Evolutionary conservation across 2,329 filamentous ascomycete genomes (phyloP).

Genomic region (Alternaria triticina): DNA sequence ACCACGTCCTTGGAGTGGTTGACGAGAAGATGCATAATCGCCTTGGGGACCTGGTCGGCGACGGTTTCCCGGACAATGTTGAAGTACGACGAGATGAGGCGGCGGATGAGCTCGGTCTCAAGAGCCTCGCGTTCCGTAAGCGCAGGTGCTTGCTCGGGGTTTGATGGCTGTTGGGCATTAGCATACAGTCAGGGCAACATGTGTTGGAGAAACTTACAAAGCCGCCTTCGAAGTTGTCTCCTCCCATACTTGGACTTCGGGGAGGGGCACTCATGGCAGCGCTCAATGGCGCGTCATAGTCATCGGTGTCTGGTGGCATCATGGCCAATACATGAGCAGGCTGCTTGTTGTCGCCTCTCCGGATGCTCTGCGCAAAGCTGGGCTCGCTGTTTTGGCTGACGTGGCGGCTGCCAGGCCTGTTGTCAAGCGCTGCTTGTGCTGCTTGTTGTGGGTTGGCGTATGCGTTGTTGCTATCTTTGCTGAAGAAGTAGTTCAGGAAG

Average conservation of each 20-base stretch:
- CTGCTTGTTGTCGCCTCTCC: slow-evolving; percentile 68
- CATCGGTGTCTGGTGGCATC: slow-evolving; percentile 50
- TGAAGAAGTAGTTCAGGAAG: slow-evolving; percentile 98
- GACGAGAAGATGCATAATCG: slow-evolving; percentile 97
- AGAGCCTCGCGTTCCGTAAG: slow-evolving; percentile 95
- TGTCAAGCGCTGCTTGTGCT: slow-evolving; percentile 48
- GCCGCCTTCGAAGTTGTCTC: slow-evolving; percentile 55
- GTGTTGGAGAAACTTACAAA: slow-evolving; percentile 60
- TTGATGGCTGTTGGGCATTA: slow-evolving; percentile 43
- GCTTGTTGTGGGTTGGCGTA: slow-evolving; percentile 48
- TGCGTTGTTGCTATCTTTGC: slow-evolving; percentile 77
- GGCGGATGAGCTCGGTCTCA: slow-evolving; percentile 96
- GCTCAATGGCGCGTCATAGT: slow-evolving; percentile 47
- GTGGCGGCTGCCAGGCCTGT: slow-evolving; percentile 64
- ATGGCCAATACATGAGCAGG: slow-evolving; percentile 51
- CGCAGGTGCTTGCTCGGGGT: slow-evolving; percentile 72
- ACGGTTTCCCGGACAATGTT: slow-evolving; percentile 99
- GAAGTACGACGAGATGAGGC: slow-evolving; percentile 97
- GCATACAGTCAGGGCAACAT: slow-evolving; percentile 1
- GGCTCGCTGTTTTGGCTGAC: slow-evolving; percentile 80
- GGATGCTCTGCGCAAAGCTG: slow-evolving; percentile 82
- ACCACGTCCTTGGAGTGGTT: slow-evolving; percentile 99
- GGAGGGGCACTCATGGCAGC: slow-evolving; percentile 28
- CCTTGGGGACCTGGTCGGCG: slow-evolving; percentile 97
- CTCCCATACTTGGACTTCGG: slow-evolving; percentile 8